A percentile compares a stretch with the other conserved stretches of the same genome.
These are phyloP conservation scores for Pseudomicrostroma phylloplanum DNA, from an alignment of 1,284 basidiomycete genomes.

Conservation along the genomic window DNA sequence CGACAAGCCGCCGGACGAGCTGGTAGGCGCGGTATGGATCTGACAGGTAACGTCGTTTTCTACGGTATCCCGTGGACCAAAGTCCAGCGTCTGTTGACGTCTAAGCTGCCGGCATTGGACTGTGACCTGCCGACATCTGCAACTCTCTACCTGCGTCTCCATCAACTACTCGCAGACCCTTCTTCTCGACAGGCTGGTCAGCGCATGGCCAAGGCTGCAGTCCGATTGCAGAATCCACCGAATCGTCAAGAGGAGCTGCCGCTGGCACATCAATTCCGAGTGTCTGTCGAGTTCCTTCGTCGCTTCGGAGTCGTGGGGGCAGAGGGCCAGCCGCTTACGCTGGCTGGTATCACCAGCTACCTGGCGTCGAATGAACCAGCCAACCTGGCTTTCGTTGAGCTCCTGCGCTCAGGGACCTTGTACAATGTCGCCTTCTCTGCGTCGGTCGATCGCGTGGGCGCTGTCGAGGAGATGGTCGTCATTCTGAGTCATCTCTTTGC, in stretches of 20 bases:
- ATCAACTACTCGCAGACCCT: constrained; percentile 63
- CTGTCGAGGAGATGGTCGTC: not conserved
- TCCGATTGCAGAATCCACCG: constrained; percentile 60
- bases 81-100: constrained; percentile 61
- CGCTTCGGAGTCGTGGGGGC: constrained; percentile 58
- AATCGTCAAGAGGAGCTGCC: constrained; percentile 59
- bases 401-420: constrained; percentile 60
- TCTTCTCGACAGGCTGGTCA: constrained; percentile 57
- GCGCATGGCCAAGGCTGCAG: constrained; percentile 30
- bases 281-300: constrained; percentile 65
- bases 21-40: constrained; percentile 64
- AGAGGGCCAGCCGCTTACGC: constrained; percentile 59
- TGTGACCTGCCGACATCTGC: constrained; percentile 64
- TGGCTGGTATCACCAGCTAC: constrained; percentile 39
- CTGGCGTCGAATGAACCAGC: constrained; percentile 65
- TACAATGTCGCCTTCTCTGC: constrained; percentile 56
- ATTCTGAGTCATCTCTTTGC: not conserved
- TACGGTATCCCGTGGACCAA: constrained; percentile 62
- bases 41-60: constrained; percentile 64
- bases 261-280: constrained; percentile 63
- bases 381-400: constrained; percentile 62
- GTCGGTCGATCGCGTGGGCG: not conserved
- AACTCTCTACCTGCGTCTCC: constrained; percentile 61
- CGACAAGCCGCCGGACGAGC: constrained; percentile 67
- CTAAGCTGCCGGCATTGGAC: constrained; percentile 61